These are phyloP conservation scores for Chenopodium quinoa DNA, from an alignment of 148 eudicot species.

Conservation along the genomic window DNA sequence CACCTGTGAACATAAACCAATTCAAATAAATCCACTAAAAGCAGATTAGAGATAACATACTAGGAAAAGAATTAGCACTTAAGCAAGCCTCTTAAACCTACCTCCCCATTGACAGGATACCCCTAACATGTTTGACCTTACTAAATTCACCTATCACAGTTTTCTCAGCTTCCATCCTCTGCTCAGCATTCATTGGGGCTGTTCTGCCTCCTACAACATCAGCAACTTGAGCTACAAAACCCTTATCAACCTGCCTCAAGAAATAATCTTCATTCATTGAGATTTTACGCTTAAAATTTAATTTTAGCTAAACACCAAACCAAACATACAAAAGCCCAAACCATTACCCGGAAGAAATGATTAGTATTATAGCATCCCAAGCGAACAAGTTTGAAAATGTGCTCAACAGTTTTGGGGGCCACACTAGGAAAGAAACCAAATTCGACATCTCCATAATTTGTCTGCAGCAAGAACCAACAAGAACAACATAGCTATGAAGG, in stretches of 20 bases:
- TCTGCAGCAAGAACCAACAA: constrained; percentile 46
- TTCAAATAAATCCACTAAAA: not conserved
- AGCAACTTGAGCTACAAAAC: constrained; percentile 98
- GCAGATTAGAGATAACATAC: not conserved
- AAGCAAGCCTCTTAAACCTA: constrained; percentile 25
- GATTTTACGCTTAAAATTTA: not conserved
- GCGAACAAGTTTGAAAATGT: constrained; percentile 95
- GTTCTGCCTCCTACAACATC: constrained; percentile 81
- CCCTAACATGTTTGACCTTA: constrained; percentile 88
- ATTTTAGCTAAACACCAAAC: not conserved
- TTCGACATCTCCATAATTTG: constrained; percentile 84
- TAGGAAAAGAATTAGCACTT: not conserved
- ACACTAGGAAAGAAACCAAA: constrained; percentile 86
- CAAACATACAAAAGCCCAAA: constrained; percentile 3
- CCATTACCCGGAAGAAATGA: constrained; percentile 85
- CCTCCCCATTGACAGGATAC: constrained; percentile 99
- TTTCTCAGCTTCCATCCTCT: constrained; percentile 76
- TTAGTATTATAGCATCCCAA: constrained; percentile 89
- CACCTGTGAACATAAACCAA: not conserved
- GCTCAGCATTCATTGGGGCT: constrained; percentile 88
- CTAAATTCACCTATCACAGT: constrained; percentile 90
- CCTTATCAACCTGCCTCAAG: constrained; percentile 77
- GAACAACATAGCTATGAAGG: not conserved
- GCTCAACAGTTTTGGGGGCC: constrained; percentile 91
- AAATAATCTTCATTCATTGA: not conserved